Conservation (phyloP, 2,329 filamentous ascomycete species). For the Erysiphe pulchra region DNA sequence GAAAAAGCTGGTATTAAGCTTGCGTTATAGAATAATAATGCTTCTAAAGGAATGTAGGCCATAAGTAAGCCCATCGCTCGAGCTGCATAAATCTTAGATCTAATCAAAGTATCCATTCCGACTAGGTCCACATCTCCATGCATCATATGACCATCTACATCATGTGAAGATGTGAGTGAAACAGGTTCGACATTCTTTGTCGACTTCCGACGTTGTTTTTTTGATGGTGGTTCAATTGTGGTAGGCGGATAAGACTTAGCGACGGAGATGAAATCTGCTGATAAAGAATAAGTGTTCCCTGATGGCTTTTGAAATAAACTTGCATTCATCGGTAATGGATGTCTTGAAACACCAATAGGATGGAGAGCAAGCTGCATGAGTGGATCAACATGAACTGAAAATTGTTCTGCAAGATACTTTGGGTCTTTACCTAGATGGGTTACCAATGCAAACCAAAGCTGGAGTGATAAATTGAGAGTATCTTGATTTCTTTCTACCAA, state of each 20-base stretch:
- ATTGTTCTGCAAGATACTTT: conserved; percentile 41
- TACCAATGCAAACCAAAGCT: conserved; percentile 66
- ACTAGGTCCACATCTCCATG: conserved; percentile 90
- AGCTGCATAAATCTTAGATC: conserved; percentile 70
- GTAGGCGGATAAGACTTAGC: conserved; percentile 15
- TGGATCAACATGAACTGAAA: conserved; percentile 50
- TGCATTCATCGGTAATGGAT: conserved; percentile 79
- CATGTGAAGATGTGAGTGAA: conserved; percentile 48
- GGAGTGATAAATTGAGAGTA: conserved; percentile 57
- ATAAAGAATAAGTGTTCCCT: conserved; percentile 49
- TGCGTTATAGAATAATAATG: conserved; percentile 36
- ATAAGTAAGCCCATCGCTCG: conserved; percentile 70
- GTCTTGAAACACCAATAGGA: conserved; percentile 73
- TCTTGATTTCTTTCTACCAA: conserved; percentile 74
- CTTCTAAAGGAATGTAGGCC: conserved; percentile 40
- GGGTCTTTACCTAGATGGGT: conserved; percentile 36
- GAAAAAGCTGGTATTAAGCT: conserved; percentile 38
- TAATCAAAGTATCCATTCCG: conserved; percentile 64
- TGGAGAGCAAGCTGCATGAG: conserved; percentile 67
- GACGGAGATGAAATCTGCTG: conserved; percentile 19
- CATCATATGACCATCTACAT: conserved; percentile 95
- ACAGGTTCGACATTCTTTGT: conserved; percentile 50
- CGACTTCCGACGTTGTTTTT: conserved; percentile 59
- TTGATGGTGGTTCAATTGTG: conserved; percentile 32
- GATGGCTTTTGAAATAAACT: conserved; percentile 82